Conservation (phyloP, 495 filamentous ascomycete species). For the Chaetomidium leptoderma region DNA sequence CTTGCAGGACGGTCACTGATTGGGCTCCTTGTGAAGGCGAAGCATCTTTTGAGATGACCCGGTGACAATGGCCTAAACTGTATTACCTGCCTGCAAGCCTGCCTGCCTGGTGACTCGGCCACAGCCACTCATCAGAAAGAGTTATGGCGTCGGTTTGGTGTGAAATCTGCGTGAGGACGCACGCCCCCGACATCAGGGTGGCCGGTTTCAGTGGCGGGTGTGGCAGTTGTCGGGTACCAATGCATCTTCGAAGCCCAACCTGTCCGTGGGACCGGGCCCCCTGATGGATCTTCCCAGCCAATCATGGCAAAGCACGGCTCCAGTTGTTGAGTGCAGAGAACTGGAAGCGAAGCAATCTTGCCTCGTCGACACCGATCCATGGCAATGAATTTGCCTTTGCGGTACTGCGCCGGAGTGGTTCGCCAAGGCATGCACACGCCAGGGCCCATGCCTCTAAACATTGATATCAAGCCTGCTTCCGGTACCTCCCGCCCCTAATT, state of each 20-base stretch:
- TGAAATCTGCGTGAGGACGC: slow-evolving; percentile 7
- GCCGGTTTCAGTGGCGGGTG: slow-evolving; percentile 14
- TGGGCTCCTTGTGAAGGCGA: not conserved
- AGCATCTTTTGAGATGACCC: not conserved
- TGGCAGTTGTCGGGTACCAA: slow-evolving; percentile 36
- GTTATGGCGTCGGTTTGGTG: not conserved
- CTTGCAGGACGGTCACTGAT: not conserved
- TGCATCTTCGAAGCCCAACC: slow-evolving; percentile 32
- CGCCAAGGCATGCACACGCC: not conserved
- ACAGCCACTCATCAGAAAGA: not conserved
- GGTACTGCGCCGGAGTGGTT: not conserved
- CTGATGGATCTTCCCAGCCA: slow-evolving; percentile 18
- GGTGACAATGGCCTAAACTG: not conserved
- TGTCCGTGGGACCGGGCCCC: not conserved
- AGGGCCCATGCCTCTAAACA: not conserved
- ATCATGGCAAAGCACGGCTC: slow-evolving; percentile 18
- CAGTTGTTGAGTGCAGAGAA: not conserved
- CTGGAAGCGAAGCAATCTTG: not conserved
- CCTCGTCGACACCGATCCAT: no score
- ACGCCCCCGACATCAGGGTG: not conserved
- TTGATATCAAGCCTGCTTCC: slow-evolving; percentile 1
- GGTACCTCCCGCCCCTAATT: not conserved
- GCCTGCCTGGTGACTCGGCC: not conserved
- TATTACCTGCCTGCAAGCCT: not conserved
- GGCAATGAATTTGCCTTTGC: not conserved